Percentiles rank a stretch among this genome's conserved stretches.
Evolutionary conservation across 1,139 yeast genomes (phyloP).

Genomic region (Wickerhamomyces sp.): DNA sequence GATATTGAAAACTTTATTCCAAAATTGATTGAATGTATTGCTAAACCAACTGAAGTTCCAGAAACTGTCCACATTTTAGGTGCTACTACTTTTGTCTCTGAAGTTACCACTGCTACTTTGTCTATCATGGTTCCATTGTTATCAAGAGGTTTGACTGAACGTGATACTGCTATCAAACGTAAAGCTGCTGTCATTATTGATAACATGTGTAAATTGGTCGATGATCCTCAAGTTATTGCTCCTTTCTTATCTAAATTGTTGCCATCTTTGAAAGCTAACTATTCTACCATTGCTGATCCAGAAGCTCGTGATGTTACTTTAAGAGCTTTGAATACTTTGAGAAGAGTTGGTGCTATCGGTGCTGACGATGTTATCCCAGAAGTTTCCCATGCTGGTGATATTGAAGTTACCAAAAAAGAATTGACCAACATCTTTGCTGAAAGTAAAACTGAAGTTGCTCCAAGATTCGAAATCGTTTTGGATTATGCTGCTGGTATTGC

Average conservation of each 20-base stretch:
- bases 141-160: slow-evolving; percentile 99
- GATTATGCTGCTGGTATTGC: slow-evolving; percentile 92
- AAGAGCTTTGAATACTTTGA: slow-evolving; percentile 95
- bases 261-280: slow-evolving; percentile 94
- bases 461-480: slow-evolving; percentile 74
- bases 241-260: slow-evolving; percentile 93
- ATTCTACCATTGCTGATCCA: slow-evolving; percentile 97
- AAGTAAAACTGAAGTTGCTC: slow-evolving; percentile 52
- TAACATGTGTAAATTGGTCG: slow-evolving; percentile 99
- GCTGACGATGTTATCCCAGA: slow-evolving; percentile 89
- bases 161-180: slow-evolving; percentile 99
- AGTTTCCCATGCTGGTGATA: slow-evolving; percentile 97
- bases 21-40: slow-evolving; percentile 93
- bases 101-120: slow-evolving; percentile 98
- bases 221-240: slow-evolving; percentile 99
- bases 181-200: slow-evolving; percentile 99
- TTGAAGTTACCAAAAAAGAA: slow-evolving; percentile 77
- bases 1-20: slow-evolving; percentile 99
- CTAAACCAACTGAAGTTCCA: slow-evolving; percentile 94
- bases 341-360: slow-evolving; percentile 97
- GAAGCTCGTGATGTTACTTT: slow-evolving; percentile 98
- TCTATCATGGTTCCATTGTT: slow-evolving; percentile 99
- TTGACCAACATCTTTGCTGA: slow-evolving; percentile 64
- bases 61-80: slow-evolving; percentile 98
- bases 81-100: slow-evolving; percentile 99